These are phyloP conservation scores for Tetrapisispora arboricola DNA, from an alignment of 805 yeast genomes.

Conservation along the genomic window DNA sequence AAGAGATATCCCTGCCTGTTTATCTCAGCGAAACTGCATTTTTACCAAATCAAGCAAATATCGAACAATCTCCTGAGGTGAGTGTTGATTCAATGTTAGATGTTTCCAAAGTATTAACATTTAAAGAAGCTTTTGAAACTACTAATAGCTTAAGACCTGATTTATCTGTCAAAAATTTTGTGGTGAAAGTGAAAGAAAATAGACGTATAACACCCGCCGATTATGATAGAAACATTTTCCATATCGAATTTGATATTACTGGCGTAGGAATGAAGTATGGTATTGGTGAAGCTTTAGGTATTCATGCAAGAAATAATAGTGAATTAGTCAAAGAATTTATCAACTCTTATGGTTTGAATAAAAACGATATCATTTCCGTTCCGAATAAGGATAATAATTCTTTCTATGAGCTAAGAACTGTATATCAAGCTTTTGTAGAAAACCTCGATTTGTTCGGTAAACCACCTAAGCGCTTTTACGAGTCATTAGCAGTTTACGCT, in stretches of 20 bases:
- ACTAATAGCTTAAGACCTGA: slow-evolving; percentile 73
- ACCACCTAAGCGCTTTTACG: slow-evolving; percentile 92
- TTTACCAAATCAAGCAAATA: slow-evolving; percentile 46
- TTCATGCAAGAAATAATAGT: slow-evolving; percentile 77
- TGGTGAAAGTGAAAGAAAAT: slow-evolving; percentile 85
- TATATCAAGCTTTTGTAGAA: slow-evolving; percentile 69
- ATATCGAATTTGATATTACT: slow-evolving; percentile 82
- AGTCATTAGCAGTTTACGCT: slow-evolving; percentile 65
- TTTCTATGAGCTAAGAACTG: slow-evolving; percentile 62
- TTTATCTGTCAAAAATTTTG: slow-evolving; percentile 69
- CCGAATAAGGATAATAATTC: slow-evolving; percentile 56
- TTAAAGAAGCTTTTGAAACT: slow-evolving; percentile 67
- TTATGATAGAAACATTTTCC: slow-evolving; percentile 92
- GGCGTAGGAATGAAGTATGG: slow-evolving; percentile 88
- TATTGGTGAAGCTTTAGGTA: slow-evolving; percentile 94
- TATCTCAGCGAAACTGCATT: slow-evolving; percentile 59
- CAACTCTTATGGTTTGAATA: slow-evolving; percentile 57
- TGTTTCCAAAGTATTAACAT: slow-evolving; percentile 60
- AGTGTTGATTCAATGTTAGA: slow-evolving; percentile 32
- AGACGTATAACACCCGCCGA: slow-evolving; percentile 82
- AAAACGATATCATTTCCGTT: slow-evolving; percentile 57
- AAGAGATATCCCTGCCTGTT: slow-evolving; percentile 34
- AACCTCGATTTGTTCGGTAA: slow-evolving; percentile 85
- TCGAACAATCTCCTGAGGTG: slow-evolving; percentile 25
- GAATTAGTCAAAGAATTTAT: slow-evolving; percentile 61